Conservation (phyloP, 1,139 yeast genomes). For the Trichomonascaceae sp. region DNA sequence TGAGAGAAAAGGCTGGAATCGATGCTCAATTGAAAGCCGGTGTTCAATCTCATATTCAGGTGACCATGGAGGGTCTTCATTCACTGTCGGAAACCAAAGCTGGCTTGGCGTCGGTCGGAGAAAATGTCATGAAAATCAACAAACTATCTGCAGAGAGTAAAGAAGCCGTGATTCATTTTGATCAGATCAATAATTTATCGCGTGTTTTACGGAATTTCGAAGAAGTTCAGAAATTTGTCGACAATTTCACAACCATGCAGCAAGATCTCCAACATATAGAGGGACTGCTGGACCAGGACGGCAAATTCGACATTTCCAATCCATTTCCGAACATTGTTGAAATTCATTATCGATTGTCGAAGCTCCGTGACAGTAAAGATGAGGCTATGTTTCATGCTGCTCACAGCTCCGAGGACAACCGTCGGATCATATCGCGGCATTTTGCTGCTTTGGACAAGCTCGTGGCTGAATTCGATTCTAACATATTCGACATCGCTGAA, state of each 20-base stretch:
- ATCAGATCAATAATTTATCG: constrained; percentile 57
- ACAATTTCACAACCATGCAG: constrained; percentile 55
- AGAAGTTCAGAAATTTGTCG: constrained; percentile 60
- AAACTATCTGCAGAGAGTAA: constrained; percentile 26
- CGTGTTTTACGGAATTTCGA: constrained; percentile 64
- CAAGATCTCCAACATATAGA: constrained; percentile 47
- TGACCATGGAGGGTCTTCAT: constrained; percentile 37
- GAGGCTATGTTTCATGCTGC: constrained; percentile 52
- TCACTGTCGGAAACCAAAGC: constrained; percentile 29
- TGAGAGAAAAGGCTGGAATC: constrained; percentile 64
- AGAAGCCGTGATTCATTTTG: constrained; percentile 42
- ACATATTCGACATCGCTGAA: constrained; percentile 52
- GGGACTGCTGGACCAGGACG: constrained; percentile 46
- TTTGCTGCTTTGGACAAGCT: constrained; percentile 47
- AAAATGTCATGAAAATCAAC: constrained; percentile 28
- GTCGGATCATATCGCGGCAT: constrained; percentile 58
- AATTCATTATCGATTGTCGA: constrained; percentile 65
- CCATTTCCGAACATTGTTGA: constrained; percentile 55
- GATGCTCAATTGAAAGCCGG: constrained; percentile 64
- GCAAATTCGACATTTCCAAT: constrained; percentile 43
- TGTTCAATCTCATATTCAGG: constrained; percentile 54
- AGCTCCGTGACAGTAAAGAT: constrained; percentile 73
- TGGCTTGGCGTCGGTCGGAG: constrained; percentile 26
- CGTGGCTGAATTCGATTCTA: constrained; percentile 57
- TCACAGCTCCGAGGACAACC: constrained; percentile 60